These are phyloP conservation scores for Scheffersomyces titani DNA, from an alignment of 1,139 yeast genomes.

Conservation along the genomic window DNA sequence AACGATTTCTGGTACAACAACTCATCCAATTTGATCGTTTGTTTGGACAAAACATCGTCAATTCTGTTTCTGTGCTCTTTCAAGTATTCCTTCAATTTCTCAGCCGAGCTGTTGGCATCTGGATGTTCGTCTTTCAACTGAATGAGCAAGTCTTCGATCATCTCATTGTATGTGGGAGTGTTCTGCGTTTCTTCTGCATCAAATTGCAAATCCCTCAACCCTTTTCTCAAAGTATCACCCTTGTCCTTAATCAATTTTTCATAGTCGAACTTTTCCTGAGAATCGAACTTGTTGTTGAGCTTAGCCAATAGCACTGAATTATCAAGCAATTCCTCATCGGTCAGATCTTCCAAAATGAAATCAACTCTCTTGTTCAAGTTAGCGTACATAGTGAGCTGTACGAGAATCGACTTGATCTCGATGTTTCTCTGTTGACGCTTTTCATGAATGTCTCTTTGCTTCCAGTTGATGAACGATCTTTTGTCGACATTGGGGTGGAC, in stretches of 20 bases:
- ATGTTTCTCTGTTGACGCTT: slow-evolving; percentile 78
- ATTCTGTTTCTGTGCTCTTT: slow-evolving; percentile 70
- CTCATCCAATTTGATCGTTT: slow-evolving; percentile 60
- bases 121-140: slow-evolving; percentile 65
- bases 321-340: slow-evolving; percentile 43
- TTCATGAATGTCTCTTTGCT: slow-evolving; percentile 95
- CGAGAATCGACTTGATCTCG: slow-evolving; percentile 72
- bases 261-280: slow-evolving; percentile 52
- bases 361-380: slow-evolving; percentile 76
- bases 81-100: slow-evolving; percentile 42
- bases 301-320: slow-evolving; percentile 40
- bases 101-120: slow-evolving; percentile 47
- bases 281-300: slow-evolving; percentile 55
- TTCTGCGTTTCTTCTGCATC: slow-evolving; percentile 57
- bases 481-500: slow-evolving; percentile 99
- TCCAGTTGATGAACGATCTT: slow-evolving; percentile 89
- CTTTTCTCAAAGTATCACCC: slow-evolving; percentile 43
- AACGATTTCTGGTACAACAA: slow-evolving; percentile 69
- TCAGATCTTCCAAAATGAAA: slow-evolving; percentile 46
- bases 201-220: slow-evolving; percentile 42
- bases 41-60: slow-evolving; percentile 61
- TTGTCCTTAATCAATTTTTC: slow-evolving; percentile 35
- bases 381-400: slow-evolving; percentile 75
- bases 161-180: slow-evolving; percentile 83
- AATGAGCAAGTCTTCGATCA: slow-evolving; percentile 84